Evolutionary conservation across 176 grass and related monocot genomes (phyloP).

Genomic region (Neostapfia colusana): DNA sequence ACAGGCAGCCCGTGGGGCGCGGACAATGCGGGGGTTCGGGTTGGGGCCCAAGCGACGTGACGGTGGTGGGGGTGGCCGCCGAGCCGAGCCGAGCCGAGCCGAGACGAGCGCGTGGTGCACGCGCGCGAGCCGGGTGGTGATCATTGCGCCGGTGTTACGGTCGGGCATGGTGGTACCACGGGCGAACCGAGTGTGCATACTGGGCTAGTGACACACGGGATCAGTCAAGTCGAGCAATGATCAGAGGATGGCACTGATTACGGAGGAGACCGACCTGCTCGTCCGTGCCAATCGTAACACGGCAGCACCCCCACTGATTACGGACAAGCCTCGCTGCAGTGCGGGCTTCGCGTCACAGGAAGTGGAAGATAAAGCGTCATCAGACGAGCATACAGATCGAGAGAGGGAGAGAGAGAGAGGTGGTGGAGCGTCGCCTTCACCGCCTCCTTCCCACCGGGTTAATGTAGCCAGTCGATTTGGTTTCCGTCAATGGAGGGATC

Average conservation of each 20-base stretch:
- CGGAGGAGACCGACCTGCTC: neutral
- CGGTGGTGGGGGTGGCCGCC: neutral
- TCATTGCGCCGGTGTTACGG: no score
- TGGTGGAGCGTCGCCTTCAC: no score
- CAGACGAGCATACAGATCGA: neutral
- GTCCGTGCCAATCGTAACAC: neutral
- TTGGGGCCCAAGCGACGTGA: no score
- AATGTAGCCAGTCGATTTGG: no score
- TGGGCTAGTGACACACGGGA: neutral
- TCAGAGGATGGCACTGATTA: neutral
- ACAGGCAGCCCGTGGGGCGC: neutral
- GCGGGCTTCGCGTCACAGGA: no score
- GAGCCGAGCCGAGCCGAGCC: no score
- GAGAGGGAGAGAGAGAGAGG: no score
- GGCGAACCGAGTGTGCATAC: no score
- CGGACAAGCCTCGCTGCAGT: no score
- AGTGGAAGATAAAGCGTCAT: neutral
- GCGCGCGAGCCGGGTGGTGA: neutral
- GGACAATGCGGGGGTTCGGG: neutral
- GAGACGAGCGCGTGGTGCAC: conserved; percentile 5
- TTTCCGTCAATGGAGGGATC: no score
- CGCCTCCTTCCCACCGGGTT: no score
- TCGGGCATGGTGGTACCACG: neutral
- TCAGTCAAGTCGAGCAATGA: neutral
- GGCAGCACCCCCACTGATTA: no score